phyloP scores from a whole-genome alignment of 2,329 filamentous ascomycete species.

The Microcyclosporella mali region DNA sequence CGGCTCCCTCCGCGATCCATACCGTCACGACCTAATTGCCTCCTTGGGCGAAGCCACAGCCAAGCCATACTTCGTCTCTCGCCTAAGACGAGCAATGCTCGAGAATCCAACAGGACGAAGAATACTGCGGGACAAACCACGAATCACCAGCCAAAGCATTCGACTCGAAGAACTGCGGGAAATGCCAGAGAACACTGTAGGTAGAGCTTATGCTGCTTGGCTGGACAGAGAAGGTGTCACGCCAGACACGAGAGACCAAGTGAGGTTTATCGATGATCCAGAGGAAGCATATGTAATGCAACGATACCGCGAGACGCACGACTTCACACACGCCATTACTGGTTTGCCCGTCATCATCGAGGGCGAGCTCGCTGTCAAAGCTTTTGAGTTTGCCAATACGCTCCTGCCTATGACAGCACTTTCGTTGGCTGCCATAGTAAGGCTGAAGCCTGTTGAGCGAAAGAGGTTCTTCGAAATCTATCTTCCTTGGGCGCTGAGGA shows the following conservation, averaged over 20 bases:
- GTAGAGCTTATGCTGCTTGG: slow-evolving; percentile 78
- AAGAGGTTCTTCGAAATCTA: slow-evolving; percentile 67
- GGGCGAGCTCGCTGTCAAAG: slow-evolving; percentile 94
- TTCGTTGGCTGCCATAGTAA: slow-evolving; percentile 65
- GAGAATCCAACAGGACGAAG: slow-evolving; percentile 73
- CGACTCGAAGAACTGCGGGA: slow-evolving; percentile 64
- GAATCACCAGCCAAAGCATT: slow-evolving; percentile 69
- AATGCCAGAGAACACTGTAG: slow-evolving; percentile 68
- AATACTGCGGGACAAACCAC: slow-evolving; percentile 83
- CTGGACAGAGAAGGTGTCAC: slow-evolving; percentile 90
- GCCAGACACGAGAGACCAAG: slow-evolving; percentile 75
- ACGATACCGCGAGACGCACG: slow-evolving; percentile 92
- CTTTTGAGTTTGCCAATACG: slow-evolving; percentile 95
- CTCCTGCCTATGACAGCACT: slow-evolving; percentile 90
- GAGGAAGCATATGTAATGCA: slow-evolving; percentile 99
- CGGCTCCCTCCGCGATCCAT: slow-evolving; percentile 62
- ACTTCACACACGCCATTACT: slow-evolving; percentile 94
- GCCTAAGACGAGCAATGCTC: slow-evolving; percentile 89
- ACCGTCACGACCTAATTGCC: slow-evolving; percentile 86
- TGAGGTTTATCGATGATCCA: slow-evolving; percentile 87
- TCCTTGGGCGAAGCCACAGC: slow-evolving; percentile 91
- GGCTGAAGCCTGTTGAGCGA: slow-evolving; percentile 58
- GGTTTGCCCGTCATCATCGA: slow-evolving; percentile 87
- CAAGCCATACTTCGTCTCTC: slow-evolving; percentile 89
- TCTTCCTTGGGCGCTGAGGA: slow-evolving; percentile 83